Percentiles rank a stretch among this genome's conserved stretches.
These are phyloP conservation scores for Xylaria palmicola DNA, from an alignment of 495 filamentous ascomycete species.

Conservation along the genomic window DNA sequence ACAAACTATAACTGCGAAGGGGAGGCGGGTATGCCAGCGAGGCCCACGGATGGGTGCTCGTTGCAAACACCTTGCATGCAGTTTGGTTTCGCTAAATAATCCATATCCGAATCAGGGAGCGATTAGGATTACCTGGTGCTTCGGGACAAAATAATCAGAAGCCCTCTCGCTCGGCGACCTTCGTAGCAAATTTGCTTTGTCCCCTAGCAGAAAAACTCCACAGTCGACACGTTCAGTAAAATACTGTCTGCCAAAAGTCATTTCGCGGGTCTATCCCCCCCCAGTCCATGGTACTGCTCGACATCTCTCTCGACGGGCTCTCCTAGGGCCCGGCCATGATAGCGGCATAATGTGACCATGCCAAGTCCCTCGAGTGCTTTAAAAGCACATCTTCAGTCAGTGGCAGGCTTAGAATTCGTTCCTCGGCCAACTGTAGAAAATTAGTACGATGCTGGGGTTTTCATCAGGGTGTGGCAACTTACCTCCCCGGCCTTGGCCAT, in stretches of 20 bases:
- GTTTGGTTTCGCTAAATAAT: background rate
- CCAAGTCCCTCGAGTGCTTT: slow-evolving; percentile 65
- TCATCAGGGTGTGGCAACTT: slow-evolving; percentile 25
- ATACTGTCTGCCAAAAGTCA: too few relatives aligned
- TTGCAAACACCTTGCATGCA: background rate
- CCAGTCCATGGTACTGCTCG: too few relatives aligned
- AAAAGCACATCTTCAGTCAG: slow-evolving; percentile 70
- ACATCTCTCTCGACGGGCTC: background rate
- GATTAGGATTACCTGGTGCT: background rate
- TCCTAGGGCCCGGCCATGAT: slow-evolving; percentile 26
- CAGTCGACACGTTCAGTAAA: too few relatives aligned
- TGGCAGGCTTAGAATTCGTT: slow-evolving; percentile 62
- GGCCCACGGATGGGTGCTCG: background rate
- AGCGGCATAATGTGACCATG: slow-evolving; percentile 60
- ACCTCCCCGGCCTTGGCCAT: slow-evolving; percentile 57
- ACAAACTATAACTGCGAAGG: background rate
- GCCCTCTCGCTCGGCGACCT: background rate
- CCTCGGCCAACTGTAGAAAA: slow-evolving; percentile 35
- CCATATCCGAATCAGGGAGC: background rate
- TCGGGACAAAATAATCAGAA: background rate
- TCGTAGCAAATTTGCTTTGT: background rate
- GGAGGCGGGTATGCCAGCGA: background rate
- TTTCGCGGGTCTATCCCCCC: too few relatives aligned
- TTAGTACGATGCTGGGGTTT: slow-evolving; percentile 13
- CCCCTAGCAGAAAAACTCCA: too few relatives aligned